Base-by-base conservation (phyloP, 2,329 filamentous ascomycete species). In the Cladophialophora chaetospira region DNA sequence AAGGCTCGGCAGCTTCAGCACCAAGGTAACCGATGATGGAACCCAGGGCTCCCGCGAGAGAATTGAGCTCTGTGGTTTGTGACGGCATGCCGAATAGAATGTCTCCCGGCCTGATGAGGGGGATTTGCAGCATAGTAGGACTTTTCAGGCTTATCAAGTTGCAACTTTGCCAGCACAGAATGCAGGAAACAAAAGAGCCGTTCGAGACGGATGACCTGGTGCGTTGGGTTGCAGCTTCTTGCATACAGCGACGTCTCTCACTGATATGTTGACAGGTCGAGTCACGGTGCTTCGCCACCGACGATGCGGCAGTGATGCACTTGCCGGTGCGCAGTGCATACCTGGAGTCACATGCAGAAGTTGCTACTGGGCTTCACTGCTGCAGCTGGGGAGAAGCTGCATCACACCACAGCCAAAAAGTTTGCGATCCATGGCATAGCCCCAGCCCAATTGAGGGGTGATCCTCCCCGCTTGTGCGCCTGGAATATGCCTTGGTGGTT, bases 11-110 rank as follows among this genome's bases (percentile, higher is more conserved):
- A 10, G 38, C 38, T 42, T 42, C 38, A 8, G 38, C 38, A 42
- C 38, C 38, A n/a, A 42, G 38, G 38, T 42, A 42, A 42, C 38
- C 38, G 38, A 42, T 42, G 21, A 42, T 42, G 38, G 38, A 42
- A 23, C 38, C 38, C 5, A 42, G 38, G 38, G 38, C 38, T n/a
- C 38, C 38, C 38, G 38, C 38, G 38, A 42, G 38, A 19, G 38
- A 42, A 23, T 42, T 42, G 38, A 42, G 38, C 15, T 42, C 38
- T 13, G 38, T 19, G n/a, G 38, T 19, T 4, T n/a, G 21, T 13
- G 38, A 42, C 17, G 38, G 38, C 38, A 42, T 42, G 38, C 38
- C 38, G 38, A 42, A 42, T 10, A 42, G 19, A 9, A 19, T 42
- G n/a, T 42, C 15, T 2, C 23, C 38, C 38, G 38, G 38, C 17